Conservation (phyloP, 2,329 filamentous ascomycete genomes). For the Rasamsonia emersonii region DNA sequence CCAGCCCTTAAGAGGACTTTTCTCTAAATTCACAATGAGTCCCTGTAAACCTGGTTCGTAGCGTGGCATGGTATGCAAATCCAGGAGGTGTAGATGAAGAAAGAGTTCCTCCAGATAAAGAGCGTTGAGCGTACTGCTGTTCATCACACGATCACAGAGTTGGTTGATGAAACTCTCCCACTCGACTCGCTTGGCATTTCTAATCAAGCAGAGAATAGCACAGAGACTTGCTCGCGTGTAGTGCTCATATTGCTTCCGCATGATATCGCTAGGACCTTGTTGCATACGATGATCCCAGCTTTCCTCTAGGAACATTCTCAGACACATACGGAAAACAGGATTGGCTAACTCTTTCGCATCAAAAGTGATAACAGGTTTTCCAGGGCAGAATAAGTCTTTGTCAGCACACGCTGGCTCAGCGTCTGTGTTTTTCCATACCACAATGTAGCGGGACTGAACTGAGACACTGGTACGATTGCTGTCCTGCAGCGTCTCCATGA, state of each 20-base stretch:
- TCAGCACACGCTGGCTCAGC: too few relatives aligned
- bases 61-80: background rate
- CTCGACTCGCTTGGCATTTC: constrained; percentile 11
- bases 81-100: constrained; percentile 1
- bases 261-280: too few relatives aligned
- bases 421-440: constrained; percentile 1
- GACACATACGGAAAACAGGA: background rate
- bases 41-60: too few relatives aligned
- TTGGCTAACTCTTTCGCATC: background rate
- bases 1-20: too few relatives aligned
- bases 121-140: background rate
- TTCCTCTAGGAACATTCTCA: constrained; percentile 1
- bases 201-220: constrained; percentile 16
- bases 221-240: constrained; percentile 20
- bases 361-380: too few relatives aligned
- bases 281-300: background rate
- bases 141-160: background rate
- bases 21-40: too few relatives aligned
- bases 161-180: constrained; percentile 3
- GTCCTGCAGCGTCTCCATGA: background rate
- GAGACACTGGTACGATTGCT: background rate
- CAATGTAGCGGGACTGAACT: background rate
- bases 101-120: constrained; percentile 1
- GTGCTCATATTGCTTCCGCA: constrained; percentile 7
- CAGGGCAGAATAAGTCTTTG: too few relatives aligned